Conservation (phyloP, 2,329 filamentous ascomycete genomes). For the Didymosphaeria variabile region DNA sequence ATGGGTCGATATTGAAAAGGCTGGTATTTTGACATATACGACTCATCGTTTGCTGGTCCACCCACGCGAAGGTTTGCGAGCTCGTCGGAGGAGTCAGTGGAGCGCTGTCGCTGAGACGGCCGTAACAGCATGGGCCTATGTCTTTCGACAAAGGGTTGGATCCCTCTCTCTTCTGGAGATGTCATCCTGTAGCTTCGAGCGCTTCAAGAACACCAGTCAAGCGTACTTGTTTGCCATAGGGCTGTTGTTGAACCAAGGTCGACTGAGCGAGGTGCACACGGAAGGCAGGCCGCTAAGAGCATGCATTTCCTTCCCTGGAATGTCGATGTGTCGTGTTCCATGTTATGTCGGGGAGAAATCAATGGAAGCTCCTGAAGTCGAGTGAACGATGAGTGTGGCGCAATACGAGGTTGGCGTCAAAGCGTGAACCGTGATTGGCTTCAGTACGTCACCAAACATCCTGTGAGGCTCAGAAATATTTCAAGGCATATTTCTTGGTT, state of each 20-base stretch:
- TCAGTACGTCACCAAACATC: background rate
- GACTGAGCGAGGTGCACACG: background rate
- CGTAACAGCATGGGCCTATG: background rate
- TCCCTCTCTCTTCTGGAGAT: background rate
- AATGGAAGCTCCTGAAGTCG: background rate
- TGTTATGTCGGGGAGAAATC: background rate
- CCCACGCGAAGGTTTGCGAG: background rate
- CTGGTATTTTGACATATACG: background rate
- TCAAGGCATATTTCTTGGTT: too few relatives aligned
- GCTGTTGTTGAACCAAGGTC: background rate
- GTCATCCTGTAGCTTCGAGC: background rate
- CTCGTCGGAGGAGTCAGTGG: background rate
- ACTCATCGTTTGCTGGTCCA: background rate
- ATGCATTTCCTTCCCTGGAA: too few relatives aligned
- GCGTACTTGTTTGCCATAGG: too few relatives aligned
- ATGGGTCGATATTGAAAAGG: background rate
- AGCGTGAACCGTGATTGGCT: slow-evolving; percentile 2
- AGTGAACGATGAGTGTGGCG: slow-evolving; percentile 4
- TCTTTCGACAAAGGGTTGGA: slow-evolving; percentile 6
- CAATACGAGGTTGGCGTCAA: slow-evolving; percentile 13
- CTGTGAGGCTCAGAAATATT: too few relatives aligned
- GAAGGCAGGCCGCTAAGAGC: too few relatives aligned
- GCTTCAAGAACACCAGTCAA: too few relatives aligned
- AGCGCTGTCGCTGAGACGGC: background rate
- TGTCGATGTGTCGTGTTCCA: background rate